Evolutionary conservation across 192 early-diverging fungal genomes (phyloP), one percentile per base, ranked within the genome.

Genomic region (Backusella morwellensis): DNA sequence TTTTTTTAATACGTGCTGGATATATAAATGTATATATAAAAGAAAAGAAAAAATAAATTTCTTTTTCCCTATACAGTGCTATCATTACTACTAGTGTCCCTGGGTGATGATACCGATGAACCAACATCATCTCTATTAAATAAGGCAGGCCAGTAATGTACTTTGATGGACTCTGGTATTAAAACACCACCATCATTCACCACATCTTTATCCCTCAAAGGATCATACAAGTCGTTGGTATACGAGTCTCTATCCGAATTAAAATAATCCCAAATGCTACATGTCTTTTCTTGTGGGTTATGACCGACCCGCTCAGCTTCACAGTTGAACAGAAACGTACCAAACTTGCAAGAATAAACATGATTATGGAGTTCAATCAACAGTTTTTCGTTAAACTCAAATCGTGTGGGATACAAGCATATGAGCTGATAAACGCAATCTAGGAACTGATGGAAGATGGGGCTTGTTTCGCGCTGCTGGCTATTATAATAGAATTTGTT

Each of bases 381-480:
- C 42, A 97, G 87, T n/a, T 84, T 77, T 80, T 97, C 95, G 77
- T 92, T 93, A 75, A 96, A 99, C 86, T 97, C 96, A 84, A 99
- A 99, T 75, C 93, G 90, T 3, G 91, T 91, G 15, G 97, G 97
- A 73, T 90, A 91, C 84, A 97, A 95, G 23, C 83, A 86, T 88
- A 93, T 93, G 17, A 97, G 83, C 83, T 99, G 97, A 83, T 94
- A 99, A 32, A 97, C 88, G 81, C 96, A 97, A 84, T 99, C 97
- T 5, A 99, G 86, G 78, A 98, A 99, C 84, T 99, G 97, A 42
- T 97, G 92, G 82, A 99, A 99, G 19, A 99, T 91, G 6, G 97
- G 97, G n/a, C 93, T 93, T 0, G 95, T 93, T 79, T 99, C 97
- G 14, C 87, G 83, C 72, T 90, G 87, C 66, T 91, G 89, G 41